Percentiles rank a stretch among this genome's conserved stretches.
Conservation (phyloP, 1,284 basidiomycete genomes). For the Trichosporon asahii region DNA sequence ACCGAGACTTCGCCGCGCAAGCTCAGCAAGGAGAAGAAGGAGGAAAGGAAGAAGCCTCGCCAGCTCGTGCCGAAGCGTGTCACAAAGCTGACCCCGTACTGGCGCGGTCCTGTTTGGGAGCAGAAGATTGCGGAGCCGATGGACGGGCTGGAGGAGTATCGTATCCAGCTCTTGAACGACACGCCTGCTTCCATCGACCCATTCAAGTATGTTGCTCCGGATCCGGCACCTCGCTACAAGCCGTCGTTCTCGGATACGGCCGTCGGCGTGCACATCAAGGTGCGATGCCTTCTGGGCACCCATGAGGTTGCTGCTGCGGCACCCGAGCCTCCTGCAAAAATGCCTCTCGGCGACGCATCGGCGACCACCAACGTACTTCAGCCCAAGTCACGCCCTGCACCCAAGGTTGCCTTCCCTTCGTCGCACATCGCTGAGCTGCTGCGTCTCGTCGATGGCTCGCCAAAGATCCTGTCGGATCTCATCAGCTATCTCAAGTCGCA, state of each 20-base stretch:
- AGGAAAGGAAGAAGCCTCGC: conserved; percentile 17
- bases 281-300: conserved; percentile 34
- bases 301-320: conserved; percentile 19
- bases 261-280: conserved; percentile 33
- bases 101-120: conserved; percentile 50
- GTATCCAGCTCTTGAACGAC: conserved; percentile 50
- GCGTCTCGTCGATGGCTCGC: conserved; percentile 40
- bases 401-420: conserved; percentile 43
- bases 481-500: conserved; percentile 36
- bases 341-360: conserved; percentile 26
- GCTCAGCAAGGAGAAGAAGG: neutral
- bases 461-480: conserved; percentile 39
- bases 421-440: conserved; percentile 41
- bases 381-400: conserved; percentile 15
- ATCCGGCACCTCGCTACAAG: conserved; percentile 34
- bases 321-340: neutral
- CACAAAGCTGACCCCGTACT: conserved; percentile 46
- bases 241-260: conserved; percentile 32
- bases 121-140: conserved; percentile 33
- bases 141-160: conserved; percentile 41
- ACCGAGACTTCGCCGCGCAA: conserved; percentile 28
- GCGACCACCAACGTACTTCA: conserved; percentile 3
- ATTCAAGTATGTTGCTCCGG: conserved; percentile 39
- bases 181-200: conserved; percentile 47
- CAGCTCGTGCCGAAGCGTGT: conserved; percentile 37